Percentiles rank a stretch among this genome's conserved stretches.
Evolutionary conservation across 2,329 filamentous ascomycete species (phyloP).

Genomic region (Domatiomyces catenatus): DNA sequence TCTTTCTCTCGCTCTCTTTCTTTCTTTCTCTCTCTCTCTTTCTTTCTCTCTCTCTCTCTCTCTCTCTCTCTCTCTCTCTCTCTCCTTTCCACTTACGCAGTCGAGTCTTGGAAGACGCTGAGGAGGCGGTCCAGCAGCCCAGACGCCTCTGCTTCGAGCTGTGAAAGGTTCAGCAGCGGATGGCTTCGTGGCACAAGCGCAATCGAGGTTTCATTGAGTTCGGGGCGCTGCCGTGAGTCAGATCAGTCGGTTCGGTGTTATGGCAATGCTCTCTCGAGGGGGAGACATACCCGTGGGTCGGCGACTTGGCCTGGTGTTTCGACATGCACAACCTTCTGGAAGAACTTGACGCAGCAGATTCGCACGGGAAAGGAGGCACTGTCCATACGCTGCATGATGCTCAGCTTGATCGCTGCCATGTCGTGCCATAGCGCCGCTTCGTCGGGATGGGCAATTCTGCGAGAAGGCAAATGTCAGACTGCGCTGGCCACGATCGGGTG

Average conservation of each 20-base stretch:
- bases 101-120: constrained; percentile 68
- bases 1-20: background rate
- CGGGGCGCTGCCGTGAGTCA: constrained; percentile 41
- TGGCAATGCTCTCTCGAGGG: background rate
- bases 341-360: constrained; percentile 95
- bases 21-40: background rate
- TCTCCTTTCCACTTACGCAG: constrained; percentile 44
- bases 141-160: constrained; percentile 81
- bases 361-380: constrained; percentile 57
- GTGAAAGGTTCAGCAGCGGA: constrained; percentile 59
- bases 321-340: constrained; percentile 78
- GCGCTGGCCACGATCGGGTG: background rate
- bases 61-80: background rate
- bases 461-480: background rate
- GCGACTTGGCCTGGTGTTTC: constrained; percentile 72
- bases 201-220: constrained; percentile 71
- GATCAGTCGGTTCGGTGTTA: background rate
- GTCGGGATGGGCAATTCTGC: constrained; percentile 70
- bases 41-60: background rate
- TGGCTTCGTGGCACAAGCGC: constrained; percentile 74
- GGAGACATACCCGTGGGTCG: constrained; percentile 59
- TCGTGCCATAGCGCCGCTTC: constrained; percentile 72
- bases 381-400: constrained; percentile 81
- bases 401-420: constrained; percentile 76
- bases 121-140: constrained; percentile 82